A percentile compares a stretch with the other conserved stretches of the same genome.
phyloP scores from a whole-genome alignment of 2,329 filamentous ascomycete genomes.

The Hypoxylon sp. region DNA sequence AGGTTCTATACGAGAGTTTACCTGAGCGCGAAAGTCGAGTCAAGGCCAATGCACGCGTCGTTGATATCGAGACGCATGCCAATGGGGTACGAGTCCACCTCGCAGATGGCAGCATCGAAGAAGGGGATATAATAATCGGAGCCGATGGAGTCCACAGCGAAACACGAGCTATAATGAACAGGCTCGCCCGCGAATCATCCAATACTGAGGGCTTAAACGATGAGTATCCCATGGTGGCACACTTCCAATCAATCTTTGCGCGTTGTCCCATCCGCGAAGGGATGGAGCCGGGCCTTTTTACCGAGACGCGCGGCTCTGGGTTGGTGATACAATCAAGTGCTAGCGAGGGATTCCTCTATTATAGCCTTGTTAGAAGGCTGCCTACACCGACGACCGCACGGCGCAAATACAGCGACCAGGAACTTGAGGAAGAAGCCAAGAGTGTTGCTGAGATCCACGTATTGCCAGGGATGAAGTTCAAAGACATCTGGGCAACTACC shows the following conservation, averaged over 20 bases:
- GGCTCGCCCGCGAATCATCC: constrained; percentile 18
- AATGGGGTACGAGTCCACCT: constrained; percentile 46
- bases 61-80: constrained; percentile 42
- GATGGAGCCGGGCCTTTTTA: constrained; percentile 3
- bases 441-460: constrained; percentile 36
- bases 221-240: constrained; percentile 12
- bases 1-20: constrained; percentile 44
- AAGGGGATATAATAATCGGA: constrained; percentile 47
- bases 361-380: constrained; percentile 29
- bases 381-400: constrained; percentile 18
- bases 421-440: constrained; percentile 35
- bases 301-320: constrained; percentile 27
- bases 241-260: constrained; percentile 3
- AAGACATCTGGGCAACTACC: constrained; percentile 41
- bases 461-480: constrained; percentile 39
- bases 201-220: background rate
- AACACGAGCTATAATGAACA: constrained; percentile 41
- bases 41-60: constrained; percentile 33
- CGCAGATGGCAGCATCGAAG: constrained; percentile 44
- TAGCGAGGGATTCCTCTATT: constrained; percentile 30
- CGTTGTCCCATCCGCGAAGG: background rate
- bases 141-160: constrained; percentile 48
- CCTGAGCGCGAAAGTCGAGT: constrained; percentile 39
- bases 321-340: constrained; percentile 33
- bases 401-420: constrained; percentile 31